phyloP scores from a whole-genome alignment of 1,284 basidiomycete genomes.

The Cryptococcus deneoformans region DNA sequence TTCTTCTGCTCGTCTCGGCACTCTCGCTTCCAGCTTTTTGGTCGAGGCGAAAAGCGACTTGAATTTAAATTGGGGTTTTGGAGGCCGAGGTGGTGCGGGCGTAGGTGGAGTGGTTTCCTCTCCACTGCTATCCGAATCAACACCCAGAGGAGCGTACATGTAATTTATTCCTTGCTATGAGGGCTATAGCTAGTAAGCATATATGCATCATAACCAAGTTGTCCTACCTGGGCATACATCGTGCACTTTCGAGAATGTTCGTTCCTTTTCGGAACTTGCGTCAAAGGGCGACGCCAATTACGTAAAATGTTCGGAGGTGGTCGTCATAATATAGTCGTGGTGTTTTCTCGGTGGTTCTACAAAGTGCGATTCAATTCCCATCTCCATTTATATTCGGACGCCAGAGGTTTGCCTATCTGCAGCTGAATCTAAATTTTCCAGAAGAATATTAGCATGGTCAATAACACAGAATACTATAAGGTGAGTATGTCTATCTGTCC shows the following conservation, averaged over 20 bases:
- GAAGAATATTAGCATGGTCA: conserved; percentile 29
- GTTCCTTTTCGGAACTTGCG: background rate
- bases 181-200: background rate
- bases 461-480: conserved; percentile 47
- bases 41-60: conserved; percentile 7
- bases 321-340: background rate
- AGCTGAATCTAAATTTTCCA: too few relatives aligned
- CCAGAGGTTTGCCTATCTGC: too few relatives aligned
- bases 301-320: background rate
- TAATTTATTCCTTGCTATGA: background rate
- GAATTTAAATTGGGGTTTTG: conserved; percentile 12
- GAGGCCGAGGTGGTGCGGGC: background rate
- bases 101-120: conserved; percentile 13
- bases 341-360: too few relatives aligned
- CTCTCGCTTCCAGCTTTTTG: background rate
- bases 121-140: conserved; percentile 12
- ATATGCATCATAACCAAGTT: too few relatives aligned
- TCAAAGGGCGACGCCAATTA: background rate
- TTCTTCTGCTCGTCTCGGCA: background rate
- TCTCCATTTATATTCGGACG: too few relatives aligned
- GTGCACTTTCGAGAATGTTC: too few relatives aligned
- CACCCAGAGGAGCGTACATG: conserved; percentile 17
- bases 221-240: too few relatives aligned
- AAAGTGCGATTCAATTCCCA: too few relatives aligned
- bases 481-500: conserved; percentile 13